Conservation (phyloP, 225 moss, liverwort and hornwort species). For the Thuidium tamariscinum region DNA sequence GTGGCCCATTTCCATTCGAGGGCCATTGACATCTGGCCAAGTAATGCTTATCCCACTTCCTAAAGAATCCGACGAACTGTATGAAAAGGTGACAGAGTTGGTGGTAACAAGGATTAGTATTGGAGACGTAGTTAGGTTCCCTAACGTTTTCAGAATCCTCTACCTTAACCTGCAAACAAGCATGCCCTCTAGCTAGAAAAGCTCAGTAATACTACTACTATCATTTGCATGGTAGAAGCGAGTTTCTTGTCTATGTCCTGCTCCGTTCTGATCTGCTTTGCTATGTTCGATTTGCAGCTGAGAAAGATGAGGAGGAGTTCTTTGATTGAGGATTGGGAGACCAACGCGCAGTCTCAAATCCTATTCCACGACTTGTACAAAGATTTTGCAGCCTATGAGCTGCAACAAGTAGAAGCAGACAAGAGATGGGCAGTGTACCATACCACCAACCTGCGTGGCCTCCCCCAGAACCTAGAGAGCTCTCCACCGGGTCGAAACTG, state of each 20-base stretch:
- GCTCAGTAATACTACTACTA: not conserved
- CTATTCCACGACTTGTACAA: not conserved
- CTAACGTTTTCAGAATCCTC: not conserved
- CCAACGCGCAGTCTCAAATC: not conserved
- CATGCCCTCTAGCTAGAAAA: not conserved
- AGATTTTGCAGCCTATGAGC: slow-evolving; percentile 6
- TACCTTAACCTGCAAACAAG: not conserved
- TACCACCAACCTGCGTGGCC: not conserved
- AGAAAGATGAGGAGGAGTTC: not conserved
- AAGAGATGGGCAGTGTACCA: slow-evolving; percentile 6
- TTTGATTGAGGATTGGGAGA: not conserved
- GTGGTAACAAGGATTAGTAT: not conserved
- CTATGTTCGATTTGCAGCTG: not conserved
- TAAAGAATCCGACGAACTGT: not conserved
- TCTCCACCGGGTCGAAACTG: slow-evolving; percentile 11
- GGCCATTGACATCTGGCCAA: not conserved
- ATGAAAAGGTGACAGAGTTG: not conserved
- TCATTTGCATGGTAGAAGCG: not conserved
- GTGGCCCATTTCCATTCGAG: not conserved
- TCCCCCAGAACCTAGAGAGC: not conserved
- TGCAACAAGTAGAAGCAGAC: not conserved
- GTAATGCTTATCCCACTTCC: not conserved
- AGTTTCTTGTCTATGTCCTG: not conserved
- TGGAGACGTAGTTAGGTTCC: no score
- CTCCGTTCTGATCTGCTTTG: not conserved